Evolutionary conservation across 495 filamentous ascomycete genomes (phyloP), one percentile per base, ranked within the genome.

Genomic region (Apiosordaria backusii): DNA sequence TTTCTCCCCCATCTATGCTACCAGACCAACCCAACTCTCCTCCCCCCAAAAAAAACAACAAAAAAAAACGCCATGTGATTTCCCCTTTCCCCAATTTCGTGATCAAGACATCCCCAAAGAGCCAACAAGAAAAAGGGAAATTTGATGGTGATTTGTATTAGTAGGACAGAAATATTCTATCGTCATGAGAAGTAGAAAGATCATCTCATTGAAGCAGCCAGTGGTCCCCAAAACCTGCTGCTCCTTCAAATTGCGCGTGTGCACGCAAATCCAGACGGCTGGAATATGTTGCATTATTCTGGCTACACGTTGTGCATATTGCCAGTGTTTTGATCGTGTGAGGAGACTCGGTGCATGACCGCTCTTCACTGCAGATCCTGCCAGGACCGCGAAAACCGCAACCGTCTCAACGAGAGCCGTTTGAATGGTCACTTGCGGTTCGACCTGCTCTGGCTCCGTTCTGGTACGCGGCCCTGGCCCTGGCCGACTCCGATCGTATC

Each of bases 391-490:
- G 9, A 22, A 13, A 19, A 23, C 18, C 53, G 60, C 4, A 65
- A 50, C 57, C 50, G 60, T 62, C 55, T 62, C 53, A 68, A 26
- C 29, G 60, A 62, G 19, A 66, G 29, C 27, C 57, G 53, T 23
- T 60, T 27, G 22, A 40, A 26, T 61, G 65, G 61, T 80, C 65
- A 83, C 67, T 79, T 79, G 64, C 80, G 79, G 67, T 81, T 84
- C 19, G 80, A 81, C 69, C 80, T 76, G 70, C 80, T 83, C 68
- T 81, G 81, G 70, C 82, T 83, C 52, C 81, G 79, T 71, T 84
- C 82, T 18, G 76, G 74, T 23, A 67, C 67, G 50, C 80, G 78
- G 23, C 69, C 64, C 52, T 67, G 71, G 7, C 65, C 19, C 29
- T 69, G 64, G 67, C 67, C 67, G 50, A 68, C 45, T 26, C 73